Percentiles rank a stretch among this genome's conserved stretches.
Evolutionary conservation across 2,329 filamentous ascomycete genomes (phyloP).

Genomic region (Pseudogymnoascus pannorum): DNA sequence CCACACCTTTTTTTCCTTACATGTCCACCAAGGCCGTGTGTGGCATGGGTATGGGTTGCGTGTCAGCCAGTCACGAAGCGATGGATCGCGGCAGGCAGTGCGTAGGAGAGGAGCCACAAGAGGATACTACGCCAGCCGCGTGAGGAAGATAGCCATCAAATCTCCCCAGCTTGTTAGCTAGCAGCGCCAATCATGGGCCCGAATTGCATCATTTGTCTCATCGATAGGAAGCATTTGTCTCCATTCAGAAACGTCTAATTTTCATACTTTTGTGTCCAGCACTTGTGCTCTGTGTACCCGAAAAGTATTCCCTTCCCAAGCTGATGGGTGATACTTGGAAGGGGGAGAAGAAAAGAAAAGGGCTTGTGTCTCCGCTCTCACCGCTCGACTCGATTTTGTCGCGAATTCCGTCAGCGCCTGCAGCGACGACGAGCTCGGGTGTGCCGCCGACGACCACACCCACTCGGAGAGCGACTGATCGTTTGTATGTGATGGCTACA

Average conservation of each 20-base stretch:
- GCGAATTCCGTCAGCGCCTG: background rate
- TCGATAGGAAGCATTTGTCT: background rate
- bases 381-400: background rate
- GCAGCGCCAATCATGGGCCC: background rate
- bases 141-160: constrained; percentile 1
- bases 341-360: background rate
- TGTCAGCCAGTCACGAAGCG: constrained; percentile 1
- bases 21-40: constrained; percentile 3
- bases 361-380: background rate
- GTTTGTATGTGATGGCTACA: background rate
- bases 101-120: background rate
- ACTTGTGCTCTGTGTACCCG: background rate
- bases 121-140: background rate
- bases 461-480: background rate
- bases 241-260: background rate
- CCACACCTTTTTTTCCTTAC: background rate
- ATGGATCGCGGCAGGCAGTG: background rate
- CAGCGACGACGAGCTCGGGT: constrained; percentile 1
- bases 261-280: background rate
- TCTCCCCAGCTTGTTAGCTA: background rate
- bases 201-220: constrained; percentile 4
- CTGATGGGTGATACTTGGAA: background rate
- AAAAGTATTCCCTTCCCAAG: background rate
- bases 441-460: background rate
- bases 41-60: background rate